phyloP scores from a whole-genome alignment of 352 stramenopile genomes.

The Globisporangium abappressorium region DNA sequence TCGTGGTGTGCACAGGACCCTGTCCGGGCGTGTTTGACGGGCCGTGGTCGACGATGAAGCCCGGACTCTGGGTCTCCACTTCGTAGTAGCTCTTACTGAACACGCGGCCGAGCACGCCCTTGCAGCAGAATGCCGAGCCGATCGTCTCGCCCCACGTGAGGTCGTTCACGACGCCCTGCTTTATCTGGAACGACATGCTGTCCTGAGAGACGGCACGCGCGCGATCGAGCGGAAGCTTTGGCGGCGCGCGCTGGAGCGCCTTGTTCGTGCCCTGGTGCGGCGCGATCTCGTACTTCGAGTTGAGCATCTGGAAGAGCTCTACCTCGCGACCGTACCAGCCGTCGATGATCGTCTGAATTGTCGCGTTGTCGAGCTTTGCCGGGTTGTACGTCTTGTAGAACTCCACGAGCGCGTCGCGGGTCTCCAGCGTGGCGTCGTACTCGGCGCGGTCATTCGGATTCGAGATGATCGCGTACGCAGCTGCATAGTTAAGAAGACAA shows the following conservation, averaged over 20 bases:
- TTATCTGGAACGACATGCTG: slow-evolving; percentile 49
- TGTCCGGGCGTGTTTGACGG: slow-evolving; percentile 67
- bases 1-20: slow-evolving; percentile 31
- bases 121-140: slow-evolving; percentile 69
- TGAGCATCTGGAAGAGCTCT: slow-evolving; percentile 87
- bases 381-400: slow-evolving; percentile 87
- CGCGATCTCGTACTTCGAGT: slow-evolving; percentile 82
- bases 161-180: slow-evolving; percentile 51
- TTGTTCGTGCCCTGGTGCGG: slow-evolving; percentile 72
- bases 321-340: slow-evolving; percentile 82
- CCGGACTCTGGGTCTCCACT: slow-evolving; percentile 72
- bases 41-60: slow-evolving; percentile 46
- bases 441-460: slow-evolving; percentile 75
- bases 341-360: slow-evolving; percentile 85
- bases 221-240: slow-evolving; percentile 50
- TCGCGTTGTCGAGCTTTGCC: slow-evolving; percentile 79
- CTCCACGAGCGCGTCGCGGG: slow-evolving; percentile 69
- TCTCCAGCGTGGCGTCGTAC: slow-evolving; percentile 77
- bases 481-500: background rate
- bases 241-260: slow-evolving; percentile 32
- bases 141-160: slow-evolving; percentile 55
- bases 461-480: slow-evolving; percentile 72
- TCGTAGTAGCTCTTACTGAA: slow-evolving; percentile 78
- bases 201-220: slow-evolving; percentile 58
- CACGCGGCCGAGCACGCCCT: slow-evolving; percentile 47